These are phyloP conservation scores for Trypanosomatidae sp. DNA, from an alignment of 208 protist species.

Conservation along the genomic window DNA sequence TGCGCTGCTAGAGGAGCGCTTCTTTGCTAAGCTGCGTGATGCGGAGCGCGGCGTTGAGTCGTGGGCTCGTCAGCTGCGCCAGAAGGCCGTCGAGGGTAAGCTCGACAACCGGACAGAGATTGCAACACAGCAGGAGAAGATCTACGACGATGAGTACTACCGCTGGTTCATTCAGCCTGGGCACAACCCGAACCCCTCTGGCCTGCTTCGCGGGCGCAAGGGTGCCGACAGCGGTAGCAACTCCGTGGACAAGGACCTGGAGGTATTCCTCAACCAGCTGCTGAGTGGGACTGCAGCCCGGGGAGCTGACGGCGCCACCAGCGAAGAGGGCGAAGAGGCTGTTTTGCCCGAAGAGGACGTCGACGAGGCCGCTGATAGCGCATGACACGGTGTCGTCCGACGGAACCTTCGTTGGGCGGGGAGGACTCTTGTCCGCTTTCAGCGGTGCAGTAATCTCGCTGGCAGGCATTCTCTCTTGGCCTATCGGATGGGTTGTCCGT, in stretches of 20 bases:
- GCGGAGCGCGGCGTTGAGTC: constrained; percentile 67
- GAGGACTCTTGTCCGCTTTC: neutral
- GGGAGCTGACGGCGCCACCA: neutral
- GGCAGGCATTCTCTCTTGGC: neutral
- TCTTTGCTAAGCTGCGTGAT: constrained; percentile 56
- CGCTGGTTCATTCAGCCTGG: constrained; percentile 93
- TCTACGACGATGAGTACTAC: constrained; percentile 94
- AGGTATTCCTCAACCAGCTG: constrained; percentile 54
- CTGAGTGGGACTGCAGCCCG: constrained; percentile 18
- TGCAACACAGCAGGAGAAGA: constrained; percentile 89
- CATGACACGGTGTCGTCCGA: neutral
- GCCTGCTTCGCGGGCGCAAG: constrained; percentile 54
- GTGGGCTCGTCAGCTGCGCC: constrained; percentile 77
- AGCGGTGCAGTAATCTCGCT: neutral
- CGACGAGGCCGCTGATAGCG: neutral
- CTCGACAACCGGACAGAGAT: constrained; percentile 79
- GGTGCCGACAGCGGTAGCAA: constrained; percentile 9
- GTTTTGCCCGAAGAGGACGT: constrained; percentile 7
- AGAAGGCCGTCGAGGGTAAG: constrained; percentile 61
- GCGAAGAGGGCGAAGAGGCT: neutral
- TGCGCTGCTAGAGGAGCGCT: constrained; percentile 73
- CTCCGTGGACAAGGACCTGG: constrained; percentile 57
- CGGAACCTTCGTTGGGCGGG: neutral
- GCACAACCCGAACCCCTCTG: constrained; percentile 86
- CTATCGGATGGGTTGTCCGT: neutral